A percentile compares a stretch with the other conserved stretches of the same genome.
These are phyloP conservation scores for Blastomyces parvus DNA, from an alignment of 2,329 filamentous ascomycete genomes.

Conservation along the genomic window DNA sequence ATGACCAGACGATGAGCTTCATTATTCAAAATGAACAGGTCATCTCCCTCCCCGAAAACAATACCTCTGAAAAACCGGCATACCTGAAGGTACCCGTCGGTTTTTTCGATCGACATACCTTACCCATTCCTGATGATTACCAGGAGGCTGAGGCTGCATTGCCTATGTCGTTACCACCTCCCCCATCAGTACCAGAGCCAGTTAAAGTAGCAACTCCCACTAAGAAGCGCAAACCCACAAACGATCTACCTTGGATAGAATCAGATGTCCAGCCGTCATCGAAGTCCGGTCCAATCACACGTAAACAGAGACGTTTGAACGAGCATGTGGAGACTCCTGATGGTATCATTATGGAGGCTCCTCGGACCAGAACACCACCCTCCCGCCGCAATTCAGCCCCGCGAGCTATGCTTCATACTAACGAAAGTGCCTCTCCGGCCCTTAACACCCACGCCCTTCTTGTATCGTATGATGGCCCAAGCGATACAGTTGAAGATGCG, in stretches of 20 bases:
- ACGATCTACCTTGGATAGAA: conserved; percentile 3
- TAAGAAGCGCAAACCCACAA: conserved; percentile 13
- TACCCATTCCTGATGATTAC: conserved; percentile 28
- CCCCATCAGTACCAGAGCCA: neutral
- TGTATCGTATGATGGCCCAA: neutral
- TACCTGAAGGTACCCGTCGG: conserved; percentile 24
- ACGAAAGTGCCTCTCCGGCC: neutral
- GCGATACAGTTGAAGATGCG: neutral
- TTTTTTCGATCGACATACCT: conserved; percentile 32
- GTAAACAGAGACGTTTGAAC: neutral
- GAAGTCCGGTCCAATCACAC: neutral
- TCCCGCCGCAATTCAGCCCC: neutral
- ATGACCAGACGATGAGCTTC: conserved; percentile 48
- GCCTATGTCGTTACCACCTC: neutral
- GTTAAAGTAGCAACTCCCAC: conserved; percentile 6
- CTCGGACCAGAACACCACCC: conserved; percentile 1
- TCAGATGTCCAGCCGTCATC: neutral
- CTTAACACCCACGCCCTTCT: neutral
- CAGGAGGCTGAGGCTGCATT: conserved; percentile 4
- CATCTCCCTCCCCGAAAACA: conserved; percentile 33
- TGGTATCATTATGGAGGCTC: neutral
- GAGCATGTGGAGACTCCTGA: neutral
- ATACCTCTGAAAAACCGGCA: conserved; percentile 20
- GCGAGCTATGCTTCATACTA: neutral
- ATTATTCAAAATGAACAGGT: conserved; percentile 51